These are phyloP conservation scores for Allium fistulosum DNA, from an alignment of 106 monocot species.

Conservation along the genomic window DNA sequence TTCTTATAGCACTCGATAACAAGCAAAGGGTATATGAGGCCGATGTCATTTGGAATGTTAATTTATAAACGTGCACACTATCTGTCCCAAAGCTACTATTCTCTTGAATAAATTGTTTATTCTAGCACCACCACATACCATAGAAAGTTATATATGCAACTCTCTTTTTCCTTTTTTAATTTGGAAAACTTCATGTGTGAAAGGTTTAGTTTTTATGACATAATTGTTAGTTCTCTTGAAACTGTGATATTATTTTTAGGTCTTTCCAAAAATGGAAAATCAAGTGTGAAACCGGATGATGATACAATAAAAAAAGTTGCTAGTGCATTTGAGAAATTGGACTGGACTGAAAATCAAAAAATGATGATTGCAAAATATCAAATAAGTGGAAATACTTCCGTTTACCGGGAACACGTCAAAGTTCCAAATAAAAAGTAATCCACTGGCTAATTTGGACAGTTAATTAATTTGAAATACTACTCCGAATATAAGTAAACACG, in stretches of 20 bases:
- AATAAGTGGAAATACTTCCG: constrained; percentile 80
- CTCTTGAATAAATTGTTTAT: constrained; percentile 76
- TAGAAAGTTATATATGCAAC: constrained; percentile 7
- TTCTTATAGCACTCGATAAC: constrained; percentile 75
- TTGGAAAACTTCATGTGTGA: no score
- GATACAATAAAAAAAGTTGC: constrained; percentile 68
- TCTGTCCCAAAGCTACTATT: constrained; percentile 76
- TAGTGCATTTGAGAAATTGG: constrained; percentile 54
- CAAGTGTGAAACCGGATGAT: constrained; percentile 74
- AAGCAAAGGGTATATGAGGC: constrained; percentile 72
- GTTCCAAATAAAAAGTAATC: constrained; percentile 13
- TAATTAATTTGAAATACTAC: no score
- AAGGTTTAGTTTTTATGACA: no score
- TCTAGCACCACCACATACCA: constrained; percentile 2
- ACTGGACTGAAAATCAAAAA: constrained; percentile 48
- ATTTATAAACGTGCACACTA: constrained; percentile 59
- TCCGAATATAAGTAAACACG: no score
- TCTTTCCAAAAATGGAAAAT: constrained; percentile 93
- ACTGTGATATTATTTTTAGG: constrained; percentile 36
- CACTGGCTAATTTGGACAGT: no score
- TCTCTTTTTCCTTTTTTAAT: no score
- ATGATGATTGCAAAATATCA: constrained; percentile 46
- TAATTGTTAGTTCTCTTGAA: no score
- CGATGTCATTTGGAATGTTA: constrained; percentile 54
- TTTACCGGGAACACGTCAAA: constrained; percentile 78